A percentile compares a stretch with the other conserved stretches of the same genome.
Conservation (phyloP, 192 early-diverging fungal genomes). For the Coemansia sp. region DNA sequence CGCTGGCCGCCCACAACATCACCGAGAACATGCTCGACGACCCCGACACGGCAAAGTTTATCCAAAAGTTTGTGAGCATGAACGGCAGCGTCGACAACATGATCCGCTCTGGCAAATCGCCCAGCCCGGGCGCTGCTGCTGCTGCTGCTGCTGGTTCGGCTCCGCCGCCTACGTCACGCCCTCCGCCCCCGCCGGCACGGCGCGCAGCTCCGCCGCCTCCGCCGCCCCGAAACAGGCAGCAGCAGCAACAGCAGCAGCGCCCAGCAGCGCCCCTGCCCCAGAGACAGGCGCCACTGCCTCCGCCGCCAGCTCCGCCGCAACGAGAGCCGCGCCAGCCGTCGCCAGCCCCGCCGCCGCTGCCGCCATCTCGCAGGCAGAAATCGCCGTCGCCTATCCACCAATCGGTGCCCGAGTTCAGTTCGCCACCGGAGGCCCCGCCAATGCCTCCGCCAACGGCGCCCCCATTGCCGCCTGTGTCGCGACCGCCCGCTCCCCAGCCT, state of each 20-base stretch:
- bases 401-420: neutral
- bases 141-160: constrained; percentile 38
- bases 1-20: constrained; percentile 65
- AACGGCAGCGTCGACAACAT: constrained; percentile 60
- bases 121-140: constrained; percentile 19
- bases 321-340: constrained; percentile 10
- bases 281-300: constrained; percentile 10
- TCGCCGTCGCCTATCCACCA: constrained; percentile 14
- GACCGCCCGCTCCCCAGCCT: neutral
- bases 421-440: constrained; percentile 25
- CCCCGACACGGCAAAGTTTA: constrained; percentile 64
- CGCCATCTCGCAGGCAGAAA: constrained; percentile 23
- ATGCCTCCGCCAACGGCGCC: constrained; percentile 16
- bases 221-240: constrained; percentile 19
- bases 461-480: constrained; percentile 16
- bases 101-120: constrained; percentile 34
- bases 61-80: constrained; percentile 65
- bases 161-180: constrained; percentile 20
- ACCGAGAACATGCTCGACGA: constrained; percentile 62
- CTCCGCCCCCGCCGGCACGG: constrained; percentile 25
- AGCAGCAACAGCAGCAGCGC: constrained; percentile 6
- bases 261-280: constrained; percentile 5
- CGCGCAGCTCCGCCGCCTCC: constrained; percentile 23
- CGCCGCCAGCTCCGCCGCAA: constrained; percentile 19
- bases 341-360: constrained; percentile 13